Percentiles rank a stretch among this genome's conserved stretches.
Conservation (phyloP, 768 basidiomycete species). For the Lactarius indigo region DNA sequence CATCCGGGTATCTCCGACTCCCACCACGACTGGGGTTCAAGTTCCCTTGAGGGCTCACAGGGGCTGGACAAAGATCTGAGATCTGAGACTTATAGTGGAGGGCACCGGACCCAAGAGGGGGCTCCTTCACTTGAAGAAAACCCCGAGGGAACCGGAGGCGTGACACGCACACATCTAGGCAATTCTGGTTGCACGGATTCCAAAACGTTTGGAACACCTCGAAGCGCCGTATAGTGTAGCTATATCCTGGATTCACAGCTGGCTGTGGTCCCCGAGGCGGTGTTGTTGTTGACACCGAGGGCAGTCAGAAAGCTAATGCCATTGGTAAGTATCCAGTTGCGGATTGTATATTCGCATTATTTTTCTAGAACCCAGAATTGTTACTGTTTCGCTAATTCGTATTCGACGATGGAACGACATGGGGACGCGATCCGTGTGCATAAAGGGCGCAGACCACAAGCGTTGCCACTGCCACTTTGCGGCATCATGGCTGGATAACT, state of each 20-base stretch:
- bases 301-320: too few species aligned
- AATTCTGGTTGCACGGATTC: not conserved
- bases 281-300: not conserved
- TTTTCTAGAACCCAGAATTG: too few species aligned
- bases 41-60: not conserved
- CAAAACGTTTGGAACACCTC: not conserved
- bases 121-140: not conserved
- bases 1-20: not conserved
- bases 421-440: too few species aligned
- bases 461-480: too few species aligned
- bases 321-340: too few species aligned
- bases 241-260: not conserved
- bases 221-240: not conserved
- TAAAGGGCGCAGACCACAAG: not conserved
- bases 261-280: not conserved
- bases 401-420: too few species aligned
- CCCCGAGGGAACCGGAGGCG: not conserved
- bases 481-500: too few species aligned
- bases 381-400: too few species aligned
- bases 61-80: not conserved
- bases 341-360: too few species aligned
- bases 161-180: not conserved
- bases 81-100: not conserved
- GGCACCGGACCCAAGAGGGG: not conserved
- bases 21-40: not conserved